Evolutionary conservation across 225 moss, liverwort and hornwort genomes (phyloP).

Genomic region (Antitrichia curtipendula): DNA sequence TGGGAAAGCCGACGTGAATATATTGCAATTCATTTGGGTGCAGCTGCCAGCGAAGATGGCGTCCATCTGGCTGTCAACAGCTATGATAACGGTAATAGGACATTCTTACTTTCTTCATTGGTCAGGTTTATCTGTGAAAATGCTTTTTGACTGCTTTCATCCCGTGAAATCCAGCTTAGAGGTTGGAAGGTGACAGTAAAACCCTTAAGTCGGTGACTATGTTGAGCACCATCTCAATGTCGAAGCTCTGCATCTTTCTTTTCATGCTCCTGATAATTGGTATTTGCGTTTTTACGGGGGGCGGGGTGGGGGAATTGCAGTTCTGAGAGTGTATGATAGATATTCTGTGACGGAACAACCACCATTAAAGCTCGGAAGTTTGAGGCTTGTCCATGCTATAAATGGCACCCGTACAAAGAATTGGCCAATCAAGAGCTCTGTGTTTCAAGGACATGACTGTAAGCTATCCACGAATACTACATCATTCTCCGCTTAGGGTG

Average conservation of each 20-base stretch:
- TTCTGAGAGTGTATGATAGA: constrained; percentile 84
- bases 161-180: not conserved
- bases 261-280: not conserved
- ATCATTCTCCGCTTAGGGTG: not conserved
- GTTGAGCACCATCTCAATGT: not conserved
- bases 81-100: constrained; percentile 54
- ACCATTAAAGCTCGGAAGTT: constrained; percentile 48
- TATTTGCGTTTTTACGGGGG: not conserved
- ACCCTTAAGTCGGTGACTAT: not conserved
- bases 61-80: constrained; percentile 86
- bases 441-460: constrained; percentile 89
- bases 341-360: constrained; percentile 65
- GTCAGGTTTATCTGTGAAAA: not conserved
- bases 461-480: constrained; percentile 5
- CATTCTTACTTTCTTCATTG: not conserved
- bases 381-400: constrained; percentile 65
- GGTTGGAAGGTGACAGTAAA: not conserved
- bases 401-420: constrained; percentile 84
- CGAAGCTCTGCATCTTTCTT: not conserved
- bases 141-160: not conserved
- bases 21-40: not conserved
- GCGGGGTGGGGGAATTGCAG: constrained; percentile 11
- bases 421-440: constrained; percentile 91
- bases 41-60: constrained; percentile 47
- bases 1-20: not conserved